Evolutionary conservation across 768 basidiomycete genomes (phyloP), one percentile per base, ranked within the genome.

Genomic region (Pleurotus giganteus): DNA sequence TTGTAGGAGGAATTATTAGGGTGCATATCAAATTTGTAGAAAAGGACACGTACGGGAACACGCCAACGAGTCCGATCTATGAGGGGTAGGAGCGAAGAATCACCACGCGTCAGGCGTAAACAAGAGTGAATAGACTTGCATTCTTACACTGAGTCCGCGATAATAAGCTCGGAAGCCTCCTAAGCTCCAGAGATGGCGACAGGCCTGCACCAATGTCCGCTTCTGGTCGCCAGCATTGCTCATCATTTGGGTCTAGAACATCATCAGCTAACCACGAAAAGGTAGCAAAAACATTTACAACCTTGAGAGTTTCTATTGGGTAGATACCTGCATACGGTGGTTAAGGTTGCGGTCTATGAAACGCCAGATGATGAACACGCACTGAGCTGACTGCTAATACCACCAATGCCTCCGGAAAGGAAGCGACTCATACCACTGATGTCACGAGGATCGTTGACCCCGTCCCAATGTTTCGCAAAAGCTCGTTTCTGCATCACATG

Each of bases 221-320:
- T 78, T 81, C 54, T 82, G 75, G 29, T 71, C 67, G 19, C 76
- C 87, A 2, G 89, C 79, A 58, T 81, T 88, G 66, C 94, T 96
- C 93, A 98, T 98, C 84, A 98, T 91, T 83, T 97, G 91, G 0
- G 96, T 98, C 86, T 83, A 60, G 26, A 57, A 36, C 34, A 44
- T 11, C 29, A 47, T 3, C 47, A 56, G 47, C 47, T 37, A 17
- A 37, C 42, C 41, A 53, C 39, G 34, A 51, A 28, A 52, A 50
- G 23, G 54, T 43, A 28, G 55, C 32, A 55, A 50, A 36, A 44
- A 46, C 37, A 57, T 31, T 3, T 43, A 62, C 27, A 61, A 88
- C 91, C 81, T 99, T 98, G 51, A 98, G 73, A 2, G 96, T 98
- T 70, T 98, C 97, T 61, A 98, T 85, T 1, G 95, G 94, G 70